Evolutionary conservation across 176 grass and related monocot genomes (phyloP).

Genomic region (Rhynchospora pubera): DNA sequence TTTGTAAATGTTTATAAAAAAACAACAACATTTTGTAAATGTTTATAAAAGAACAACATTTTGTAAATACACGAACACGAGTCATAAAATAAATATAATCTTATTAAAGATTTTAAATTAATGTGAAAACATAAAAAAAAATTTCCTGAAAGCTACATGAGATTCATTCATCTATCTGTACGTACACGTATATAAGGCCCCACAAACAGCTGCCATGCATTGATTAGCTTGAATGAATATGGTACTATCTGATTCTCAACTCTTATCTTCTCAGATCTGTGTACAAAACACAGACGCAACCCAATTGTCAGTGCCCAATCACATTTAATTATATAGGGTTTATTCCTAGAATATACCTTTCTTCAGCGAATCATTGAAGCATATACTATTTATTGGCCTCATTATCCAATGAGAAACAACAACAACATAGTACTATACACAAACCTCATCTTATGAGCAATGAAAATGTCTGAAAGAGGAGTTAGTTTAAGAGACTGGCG

Average conservation of each 20-base stretch:
- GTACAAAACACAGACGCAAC: not conserved
- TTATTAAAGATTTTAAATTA: too few relatives aligned
- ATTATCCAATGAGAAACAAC: not conserved
- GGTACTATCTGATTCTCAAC: not conserved
- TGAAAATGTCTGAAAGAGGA: not conserved
- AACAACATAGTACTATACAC: not conserved
- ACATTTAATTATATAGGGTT: not conserved
- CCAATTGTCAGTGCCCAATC: not conserved
- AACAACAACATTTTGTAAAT: too few relatives aligned
- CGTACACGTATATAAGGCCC: not conserved
- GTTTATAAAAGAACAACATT: too few relatives aligned
- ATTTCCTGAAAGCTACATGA: not conserved
- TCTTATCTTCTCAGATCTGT: not conserved
- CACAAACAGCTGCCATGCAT: not conserved
- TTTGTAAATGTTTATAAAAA: too few relatives aligned
- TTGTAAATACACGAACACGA: too few relatives aligned
- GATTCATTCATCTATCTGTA: not conserved
- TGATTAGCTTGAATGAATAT: not conserved
- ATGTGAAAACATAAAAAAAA: too few relatives aligned
- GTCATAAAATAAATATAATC: too few relatives aligned
- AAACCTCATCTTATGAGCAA: not conserved
- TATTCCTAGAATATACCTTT: constrained; percentile 31
- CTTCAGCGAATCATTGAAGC: not conserved
- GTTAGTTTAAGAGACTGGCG: not conserved
- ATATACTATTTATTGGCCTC: not conserved